Evolutionary conservation across 139 green algal species (phyloP).

Genomic region (Chlamydomonas schloesseri): DNA sequence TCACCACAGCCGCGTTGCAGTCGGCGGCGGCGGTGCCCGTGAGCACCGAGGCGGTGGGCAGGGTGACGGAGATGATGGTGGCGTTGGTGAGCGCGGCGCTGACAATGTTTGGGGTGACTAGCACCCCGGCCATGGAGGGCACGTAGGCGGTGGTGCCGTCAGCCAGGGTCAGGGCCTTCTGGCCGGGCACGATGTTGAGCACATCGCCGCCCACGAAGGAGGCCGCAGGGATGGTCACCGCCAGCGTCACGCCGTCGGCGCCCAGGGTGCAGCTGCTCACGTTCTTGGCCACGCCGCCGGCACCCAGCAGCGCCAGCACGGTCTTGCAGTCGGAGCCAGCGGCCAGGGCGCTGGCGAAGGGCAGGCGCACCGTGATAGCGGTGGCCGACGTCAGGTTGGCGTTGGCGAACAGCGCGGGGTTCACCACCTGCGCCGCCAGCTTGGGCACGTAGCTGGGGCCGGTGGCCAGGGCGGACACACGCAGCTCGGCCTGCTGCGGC

Average conservation of each 20-base stretch:
- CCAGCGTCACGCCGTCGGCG: background rate
- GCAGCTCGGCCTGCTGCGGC: constrained; percentile 34
- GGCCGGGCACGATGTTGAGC: background rate
- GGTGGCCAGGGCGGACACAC: background rate
- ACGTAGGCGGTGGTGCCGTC: background rate
- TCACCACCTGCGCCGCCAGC: background rate
- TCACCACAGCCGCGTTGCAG: background rate
- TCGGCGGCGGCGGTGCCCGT: background rate
- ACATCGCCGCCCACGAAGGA: background rate
- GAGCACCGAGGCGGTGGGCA: background rate
- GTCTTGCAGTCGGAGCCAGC: background rate
- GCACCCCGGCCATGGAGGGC: background rate
- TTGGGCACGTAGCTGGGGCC: background rate
- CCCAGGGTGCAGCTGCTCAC: background rate
- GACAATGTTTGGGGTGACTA: background rate
- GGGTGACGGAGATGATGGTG: background rate
- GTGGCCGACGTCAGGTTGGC: too few relatives aligned
- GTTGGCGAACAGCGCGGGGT: too few relatives aligned
- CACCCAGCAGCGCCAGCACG: background rate
- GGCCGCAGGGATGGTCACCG: background rate
- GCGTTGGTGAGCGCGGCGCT: background rate
- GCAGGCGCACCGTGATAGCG: too few relatives aligned
- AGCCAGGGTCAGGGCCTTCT: background rate
- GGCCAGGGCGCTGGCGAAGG: too few relatives aligned
- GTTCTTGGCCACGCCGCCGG: background rate